Evolutionary conservation across 352 stramenopile species (phyloP).

Genomic region (Globisporangium solare): DNA sequence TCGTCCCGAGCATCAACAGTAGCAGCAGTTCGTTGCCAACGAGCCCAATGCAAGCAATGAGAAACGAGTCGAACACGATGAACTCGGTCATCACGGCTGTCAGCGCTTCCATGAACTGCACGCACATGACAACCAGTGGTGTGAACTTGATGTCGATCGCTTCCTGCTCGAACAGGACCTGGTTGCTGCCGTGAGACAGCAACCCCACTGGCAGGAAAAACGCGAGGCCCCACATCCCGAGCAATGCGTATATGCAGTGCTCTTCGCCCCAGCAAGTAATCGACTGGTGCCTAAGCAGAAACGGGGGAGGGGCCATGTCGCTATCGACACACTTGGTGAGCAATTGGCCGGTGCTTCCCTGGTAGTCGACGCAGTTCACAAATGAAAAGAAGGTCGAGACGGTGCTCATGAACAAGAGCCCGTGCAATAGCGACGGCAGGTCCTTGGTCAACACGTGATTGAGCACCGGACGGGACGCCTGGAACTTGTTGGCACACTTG

Average conservation of each 20-base stretch:
- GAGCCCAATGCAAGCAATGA: conserved; percentile 32
- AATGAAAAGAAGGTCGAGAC: conserved; percentile 63
- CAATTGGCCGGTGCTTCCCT: conserved; percentile 3
- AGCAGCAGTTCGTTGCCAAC: conserved; percentile 33
- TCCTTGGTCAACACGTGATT: conserved; percentile 57
- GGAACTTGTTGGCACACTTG: conserved; percentile 73
- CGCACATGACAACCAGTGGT: conserved; percentile 41
- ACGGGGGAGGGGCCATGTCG: conserved; percentile 16
- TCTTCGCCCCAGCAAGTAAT: conserved; percentile 37
- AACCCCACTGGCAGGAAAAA: conserved; percentile 59
- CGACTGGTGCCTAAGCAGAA: conserved; percentile 35
- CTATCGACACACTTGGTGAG: conserved; percentile 7
- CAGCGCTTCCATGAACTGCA: conserved; percentile 47
- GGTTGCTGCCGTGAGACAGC: conserved; percentile 51
- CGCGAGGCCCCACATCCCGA: conserved; percentile 45
- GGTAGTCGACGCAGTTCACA: conserved; percentile 38
- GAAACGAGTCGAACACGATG: conserved; percentile 32
- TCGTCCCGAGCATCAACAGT: conserved; percentile 27
- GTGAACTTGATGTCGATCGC: conserved; percentile 61
- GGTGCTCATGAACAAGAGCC: conserved; percentile 54
- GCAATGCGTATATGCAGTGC: conserved; percentile 40
- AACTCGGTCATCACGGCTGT: conserved; percentile 37
- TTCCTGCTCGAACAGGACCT: conserved; percentile 62
- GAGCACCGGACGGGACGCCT: conserved; percentile 41
- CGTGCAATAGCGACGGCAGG: conserved; percentile 38